phyloP scores from a whole-genome alignment of 345 rosid species.

The Gossypium rotundifolium region DNA sequence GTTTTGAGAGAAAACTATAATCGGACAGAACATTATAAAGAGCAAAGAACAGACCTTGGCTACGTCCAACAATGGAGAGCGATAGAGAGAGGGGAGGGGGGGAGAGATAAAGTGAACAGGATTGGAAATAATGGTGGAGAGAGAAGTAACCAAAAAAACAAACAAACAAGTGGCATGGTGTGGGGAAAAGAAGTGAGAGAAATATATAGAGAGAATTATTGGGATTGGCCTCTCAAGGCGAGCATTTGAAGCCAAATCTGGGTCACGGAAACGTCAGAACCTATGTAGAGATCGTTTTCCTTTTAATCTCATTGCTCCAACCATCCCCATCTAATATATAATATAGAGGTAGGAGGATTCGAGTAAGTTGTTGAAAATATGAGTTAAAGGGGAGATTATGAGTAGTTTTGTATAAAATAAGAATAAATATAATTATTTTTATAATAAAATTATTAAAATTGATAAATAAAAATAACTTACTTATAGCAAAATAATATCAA shows the following conservation, averaged over 20 bases:
- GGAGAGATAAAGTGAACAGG: neutral
- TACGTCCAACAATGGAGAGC: neutral
- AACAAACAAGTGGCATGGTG: neutral
- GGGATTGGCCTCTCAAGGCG: neutral
- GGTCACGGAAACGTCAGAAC: neutral
- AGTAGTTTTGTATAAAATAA: no score
- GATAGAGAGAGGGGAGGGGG: neutral
- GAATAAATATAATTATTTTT: no score
- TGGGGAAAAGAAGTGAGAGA: neutral
- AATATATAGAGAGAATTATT: neutral
- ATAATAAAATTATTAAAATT: no score
- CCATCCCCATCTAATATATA: no score
- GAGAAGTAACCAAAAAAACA: neutral
- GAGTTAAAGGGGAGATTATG: no score
- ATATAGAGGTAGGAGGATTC: accelerated
- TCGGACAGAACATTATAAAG: neutral
- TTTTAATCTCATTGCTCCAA: neutral
- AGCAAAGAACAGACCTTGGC: conserved; percentile 2
- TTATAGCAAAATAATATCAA: no score
- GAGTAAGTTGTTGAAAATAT: accelerated
- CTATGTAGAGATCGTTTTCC: neutral
- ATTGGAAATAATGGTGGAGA: neutral
- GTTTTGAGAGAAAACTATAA: neutral
- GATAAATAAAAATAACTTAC: no score
- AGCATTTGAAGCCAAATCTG: conserved; percentile 2